Evolutionary conservation across 768 basidiomycete species (phyloP), one percentile per base, ranked within the genome.

Genomic region (Tephrocybe sp.): DNA sequence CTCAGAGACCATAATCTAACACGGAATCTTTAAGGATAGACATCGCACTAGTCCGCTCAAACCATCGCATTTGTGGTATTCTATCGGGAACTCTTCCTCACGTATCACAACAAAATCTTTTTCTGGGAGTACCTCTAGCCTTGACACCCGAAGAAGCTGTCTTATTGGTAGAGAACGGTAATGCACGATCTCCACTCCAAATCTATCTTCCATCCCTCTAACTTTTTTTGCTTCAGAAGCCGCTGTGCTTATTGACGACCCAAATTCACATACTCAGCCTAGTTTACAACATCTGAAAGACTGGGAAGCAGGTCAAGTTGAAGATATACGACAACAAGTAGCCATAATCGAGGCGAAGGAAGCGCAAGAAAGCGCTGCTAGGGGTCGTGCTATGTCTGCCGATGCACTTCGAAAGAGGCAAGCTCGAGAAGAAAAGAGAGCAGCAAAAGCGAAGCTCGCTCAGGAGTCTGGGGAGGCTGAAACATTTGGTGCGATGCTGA

Each of bases 51-150:
- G 71, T 99, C 9, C 89, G 97, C 33, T 81, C 87, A 26, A 70
- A 84, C 58, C 85, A 97, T 67, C 84, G 76, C 49, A 78, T 98
- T 41, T 93, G 90, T 60, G 94, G 96, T 32, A 74, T 92, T 39
- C 70, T 98, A 39, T 78, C 83, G 0, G 97, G 97, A 0, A 98
- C 97, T 1, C 80, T 99, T 12, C 95, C 97, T 2, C 92, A 94
- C 63, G 77, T 98, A 1, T 85, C 93, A 1, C 95, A 98, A 61
- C 97, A 99, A 69, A 99, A 99, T 72, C 82, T 89, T 2, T 99
- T 99, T 64, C 75, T 99, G 31, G 97, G 97, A 6, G 71, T 93
- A n/a, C 97, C 97, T 1, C 73, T 97, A 5, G 72, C 90, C 7
- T 73, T 98, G 1, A 81, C 91, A 69, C 91, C 92, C 0, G 97